A percentile compares a stretch with the other conserved stretches of the same genome.
These are phyloP conservation scores for Colletotrichum liaoningense DNA, from an alignment of 2,329 filamentous ascomycete species.

Conservation along the genomic window DNA sequence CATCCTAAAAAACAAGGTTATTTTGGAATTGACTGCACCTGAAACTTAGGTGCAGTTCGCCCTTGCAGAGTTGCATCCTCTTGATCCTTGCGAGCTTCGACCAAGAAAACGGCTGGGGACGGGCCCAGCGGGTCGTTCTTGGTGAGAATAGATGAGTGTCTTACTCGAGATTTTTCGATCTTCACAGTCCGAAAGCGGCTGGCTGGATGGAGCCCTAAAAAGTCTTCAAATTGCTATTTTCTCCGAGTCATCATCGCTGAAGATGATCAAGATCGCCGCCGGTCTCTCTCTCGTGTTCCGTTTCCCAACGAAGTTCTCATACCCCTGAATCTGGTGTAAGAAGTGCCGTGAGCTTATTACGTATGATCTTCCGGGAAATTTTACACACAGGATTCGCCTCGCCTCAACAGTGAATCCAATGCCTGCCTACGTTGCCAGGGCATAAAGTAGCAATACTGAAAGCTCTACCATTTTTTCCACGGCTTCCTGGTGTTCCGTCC, in stretches of 20 bases:
- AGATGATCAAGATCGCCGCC: constrained; percentile 12
- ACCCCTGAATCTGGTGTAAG: neutral
- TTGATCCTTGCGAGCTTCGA: neutral
- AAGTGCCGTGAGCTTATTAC: constrained; percentile 3
- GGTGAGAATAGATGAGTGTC: neutral
- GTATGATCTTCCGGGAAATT: constrained; percentile 4
- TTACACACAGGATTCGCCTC: neutral
- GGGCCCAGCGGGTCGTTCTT: neutral
- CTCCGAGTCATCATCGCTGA: too few relatives aligned
- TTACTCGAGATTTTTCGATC: neutral
- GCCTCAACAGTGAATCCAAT: neutral
- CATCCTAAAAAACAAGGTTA: constrained; percentile 24
- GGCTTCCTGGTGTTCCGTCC: constrained; percentile 23
- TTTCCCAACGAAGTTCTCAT: neutral
- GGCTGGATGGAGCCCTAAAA: neutral
- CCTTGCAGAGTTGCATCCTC: neutral
- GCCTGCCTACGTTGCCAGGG: neutral
- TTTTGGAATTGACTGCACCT: constrained; percentile 2
- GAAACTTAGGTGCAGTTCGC: constrained; percentile 19
- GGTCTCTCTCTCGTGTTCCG: neutral
- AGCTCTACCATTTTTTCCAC: neutral
- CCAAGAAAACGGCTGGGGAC: neutral
- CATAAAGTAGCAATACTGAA: neutral
- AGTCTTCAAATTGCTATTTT: neutral
- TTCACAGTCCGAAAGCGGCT: neutral